Percentiles rank a stretch among this genome's conserved stretches.
Evolutionary conservation across 1,139 yeast species (phyloP).

Genomic region (Hansenula sp.): DNA sequence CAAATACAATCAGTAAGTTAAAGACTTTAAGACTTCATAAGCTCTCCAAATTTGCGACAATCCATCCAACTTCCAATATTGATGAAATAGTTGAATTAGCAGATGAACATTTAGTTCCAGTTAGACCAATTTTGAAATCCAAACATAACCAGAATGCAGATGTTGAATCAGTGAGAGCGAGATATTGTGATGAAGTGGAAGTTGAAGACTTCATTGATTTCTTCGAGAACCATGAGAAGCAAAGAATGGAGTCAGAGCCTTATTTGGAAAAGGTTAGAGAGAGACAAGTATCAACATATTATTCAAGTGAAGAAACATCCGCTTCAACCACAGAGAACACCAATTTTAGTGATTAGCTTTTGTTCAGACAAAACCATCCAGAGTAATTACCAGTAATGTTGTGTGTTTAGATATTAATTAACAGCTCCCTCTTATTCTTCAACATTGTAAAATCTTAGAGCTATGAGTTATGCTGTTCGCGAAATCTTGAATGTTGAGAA

Average conservation of each 20-base stretch:
- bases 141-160: slow-evolving; percentile 25
- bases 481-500: too few species aligned
- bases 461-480: too few species aligned
- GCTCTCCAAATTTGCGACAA: slow-evolving; percentile 2
- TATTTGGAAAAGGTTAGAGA: slow-evolving; percentile 24
- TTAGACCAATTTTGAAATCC: slow-evolving; percentile 26
- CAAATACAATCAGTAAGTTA: neutral
- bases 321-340: neutral
- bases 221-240: slow-evolving; percentile 27
- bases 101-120: neutral
- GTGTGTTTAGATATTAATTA: too few species aligned
- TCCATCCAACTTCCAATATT: neutral
- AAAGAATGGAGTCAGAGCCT: slow-evolving; percentile 25
- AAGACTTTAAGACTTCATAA: slow-evolving; percentile 1
- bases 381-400: too few species aligned
- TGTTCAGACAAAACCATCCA: neutral
- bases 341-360: neutral
- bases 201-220: slow-evolving; percentile 26
- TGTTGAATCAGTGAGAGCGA: slow-evolving; percentile 26
- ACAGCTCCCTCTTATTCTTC: too few species aligned
- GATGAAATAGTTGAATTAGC: neutral
- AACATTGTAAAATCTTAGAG: too few species aligned
- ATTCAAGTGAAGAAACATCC: slow-evolving; percentile 8
- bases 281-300: slow-evolving; percentile 27
- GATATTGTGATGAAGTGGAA: slow-evolving; percentile 26